phyloP scores from a whole-genome alignment of 495 filamentous ascomycete genomes.

The Xanthoparmelia taractica region DNA sequence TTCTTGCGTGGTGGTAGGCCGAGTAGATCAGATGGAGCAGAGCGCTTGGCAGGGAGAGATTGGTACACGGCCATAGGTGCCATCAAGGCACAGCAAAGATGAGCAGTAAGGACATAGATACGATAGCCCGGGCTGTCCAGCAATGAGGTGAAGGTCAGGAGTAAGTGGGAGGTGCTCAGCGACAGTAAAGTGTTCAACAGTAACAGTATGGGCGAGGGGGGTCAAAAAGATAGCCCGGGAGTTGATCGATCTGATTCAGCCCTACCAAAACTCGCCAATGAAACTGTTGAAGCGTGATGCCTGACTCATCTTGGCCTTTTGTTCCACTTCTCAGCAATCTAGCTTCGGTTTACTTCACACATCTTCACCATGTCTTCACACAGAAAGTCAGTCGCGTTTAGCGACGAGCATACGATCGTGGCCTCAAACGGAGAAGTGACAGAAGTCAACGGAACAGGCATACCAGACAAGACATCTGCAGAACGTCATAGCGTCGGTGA shows the following conservation, averaged over 20 bases:
- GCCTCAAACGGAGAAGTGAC: conserved; percentile 77
- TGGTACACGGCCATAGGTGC: conserved; percentile 24
- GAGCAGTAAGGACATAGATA: not conserved
- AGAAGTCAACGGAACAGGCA: conserved; percentile 54
- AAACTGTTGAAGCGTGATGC: not conserved
- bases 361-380: conserved; percentile 30
- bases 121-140: not conserved
- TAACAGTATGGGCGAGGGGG: too few species aligned
- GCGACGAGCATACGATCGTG: conserved; percentile 72
- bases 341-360: not conserved
- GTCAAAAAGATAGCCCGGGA: not conserved
- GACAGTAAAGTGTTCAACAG: not conserved
- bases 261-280: not conserved
- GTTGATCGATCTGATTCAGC: conserved; percentile 4
- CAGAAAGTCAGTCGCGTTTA: conserved; percentile 89
- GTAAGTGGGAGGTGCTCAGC: not conserved
- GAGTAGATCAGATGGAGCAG: conserved; percentile 25
- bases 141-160: conserved; percentile 2
- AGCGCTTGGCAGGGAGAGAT: conserved; percentile 37
- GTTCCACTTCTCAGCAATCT: not conserved
- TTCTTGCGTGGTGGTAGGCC: conserved; percentile 35
- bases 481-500: conserved; percentile 60
- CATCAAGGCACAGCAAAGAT: conserved; percentile 15
- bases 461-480: conserved; percentile 59
- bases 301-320: not conserved